Percentiles rank a stretch among this genome's conserved stretches.
These are phyloP conservation scores for Eimeria sp. DNA, from an alignment of 169 alveolate genomes.

Conservation along the genomic window DNA sequence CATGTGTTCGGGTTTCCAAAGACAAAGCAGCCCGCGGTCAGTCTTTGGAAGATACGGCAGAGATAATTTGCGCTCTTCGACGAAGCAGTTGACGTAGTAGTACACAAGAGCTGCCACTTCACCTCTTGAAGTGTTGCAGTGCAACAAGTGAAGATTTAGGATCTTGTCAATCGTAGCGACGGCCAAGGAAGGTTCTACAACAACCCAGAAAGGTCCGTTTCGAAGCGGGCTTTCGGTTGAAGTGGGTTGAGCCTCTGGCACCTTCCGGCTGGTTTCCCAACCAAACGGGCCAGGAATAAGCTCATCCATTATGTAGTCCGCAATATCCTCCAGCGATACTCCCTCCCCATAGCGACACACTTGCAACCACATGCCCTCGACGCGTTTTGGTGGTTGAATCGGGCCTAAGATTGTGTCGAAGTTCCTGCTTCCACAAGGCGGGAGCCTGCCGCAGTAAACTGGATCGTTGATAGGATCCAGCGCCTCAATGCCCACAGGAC, in stretches of 20 bases:
- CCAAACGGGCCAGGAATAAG: background rate
- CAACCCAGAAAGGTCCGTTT: background rate
- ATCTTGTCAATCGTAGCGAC: background rate
- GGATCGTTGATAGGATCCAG: background rate
- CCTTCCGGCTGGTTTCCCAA: background rate
- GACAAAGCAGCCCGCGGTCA: conserved; percentile 1
- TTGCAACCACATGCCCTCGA: background rate
- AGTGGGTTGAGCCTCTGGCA: background rate
- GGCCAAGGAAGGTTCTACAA: background rate
- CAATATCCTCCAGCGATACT: background rate
- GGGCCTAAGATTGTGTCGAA: background rate
- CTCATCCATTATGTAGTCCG: conserved; percentile 48
- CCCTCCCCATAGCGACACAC: background rate
- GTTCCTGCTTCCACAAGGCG: background rate
- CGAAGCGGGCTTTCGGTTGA: background rate
- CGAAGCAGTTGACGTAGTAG: background rate
- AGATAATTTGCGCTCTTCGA: background rate
- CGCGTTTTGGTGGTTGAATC: background rate
- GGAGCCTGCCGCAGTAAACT: background rate
- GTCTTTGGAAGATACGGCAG: conserved; percentile 17
- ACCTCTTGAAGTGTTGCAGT: background rate
- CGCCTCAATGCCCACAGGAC: background rate
- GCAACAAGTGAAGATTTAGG: background rate
- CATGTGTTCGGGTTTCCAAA: background rate
- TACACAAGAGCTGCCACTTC: background rate